Conservation (phyloP, 345 rosid species). For the Gossypium ekmanianum region DNA sequence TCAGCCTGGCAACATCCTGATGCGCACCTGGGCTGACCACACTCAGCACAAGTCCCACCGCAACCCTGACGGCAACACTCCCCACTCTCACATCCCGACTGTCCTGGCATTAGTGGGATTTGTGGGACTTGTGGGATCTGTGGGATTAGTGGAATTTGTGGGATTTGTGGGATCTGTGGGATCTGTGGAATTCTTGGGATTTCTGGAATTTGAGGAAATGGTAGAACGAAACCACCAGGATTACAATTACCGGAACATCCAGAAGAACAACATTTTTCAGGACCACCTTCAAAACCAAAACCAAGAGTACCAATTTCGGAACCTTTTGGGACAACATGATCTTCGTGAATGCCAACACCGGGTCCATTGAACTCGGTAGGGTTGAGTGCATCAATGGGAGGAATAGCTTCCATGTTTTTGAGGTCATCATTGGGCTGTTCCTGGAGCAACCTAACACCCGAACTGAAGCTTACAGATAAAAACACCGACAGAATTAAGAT, state of each 20-base stretch:
- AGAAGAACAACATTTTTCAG: neutral
- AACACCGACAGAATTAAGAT: slow-evolving; percentile 33
- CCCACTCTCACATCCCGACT: neutral
- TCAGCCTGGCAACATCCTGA: too few relatives aligned
- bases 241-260: too few relatives aligned
- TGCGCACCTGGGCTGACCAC: neutral
- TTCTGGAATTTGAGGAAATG: too few relatives aligned
- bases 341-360: slow-evolving; percentile 13
- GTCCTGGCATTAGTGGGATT: neutral
- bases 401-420: neutral
- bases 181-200: too few relatives aligned
- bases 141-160: neutral
- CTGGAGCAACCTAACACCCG: slow-evolving; percentile 37
- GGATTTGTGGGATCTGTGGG: too few relatives aligned
- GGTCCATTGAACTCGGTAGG: neutral
- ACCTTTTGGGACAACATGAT: neutral
- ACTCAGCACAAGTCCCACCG: neutral
- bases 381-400: neutral
- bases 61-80: neutral
- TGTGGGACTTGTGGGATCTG: neutral
- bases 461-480: slow-evolving; percentile 36
- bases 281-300: slow-evolving; percentile 9
- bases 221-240: too few relatives aligned
- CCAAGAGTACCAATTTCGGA: neutral
- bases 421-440: slow-evolving; percentile 22